Evolutionary conservation across 163 green algal genomes (phyloP).

Genomic region (Prototheca wickerhamii): DNA sequence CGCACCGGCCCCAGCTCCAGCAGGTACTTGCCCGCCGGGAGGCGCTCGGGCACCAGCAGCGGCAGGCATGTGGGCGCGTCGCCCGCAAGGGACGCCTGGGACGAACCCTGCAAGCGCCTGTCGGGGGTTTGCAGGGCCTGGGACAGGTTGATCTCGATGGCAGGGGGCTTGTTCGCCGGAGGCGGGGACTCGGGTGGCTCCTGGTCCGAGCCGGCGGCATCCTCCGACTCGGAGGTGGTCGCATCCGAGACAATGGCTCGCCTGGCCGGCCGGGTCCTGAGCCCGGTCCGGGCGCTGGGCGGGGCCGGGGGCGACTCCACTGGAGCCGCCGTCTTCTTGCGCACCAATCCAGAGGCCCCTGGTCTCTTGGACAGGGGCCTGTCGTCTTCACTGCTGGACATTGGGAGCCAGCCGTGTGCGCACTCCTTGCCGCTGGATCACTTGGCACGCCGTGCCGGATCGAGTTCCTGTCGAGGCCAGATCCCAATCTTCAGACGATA

Average conservation of each 20-base stretch:
- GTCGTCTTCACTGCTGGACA: conserved; percentile 23
- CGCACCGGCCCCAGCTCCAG: conserved; percentile 11
- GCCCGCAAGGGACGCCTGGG: not conserved
- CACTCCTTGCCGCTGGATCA: not conserved
- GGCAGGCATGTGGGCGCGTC: not conserved
- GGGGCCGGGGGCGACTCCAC: not conserved
- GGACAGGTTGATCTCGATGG: too few relatives aligned
- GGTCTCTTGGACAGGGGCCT: conserved; percentile 14
- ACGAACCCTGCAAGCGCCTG: too few relatives aligned
- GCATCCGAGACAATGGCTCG: too few relatives aligned
- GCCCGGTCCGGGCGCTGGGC: not conserved
- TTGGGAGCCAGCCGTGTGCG: not conserved
- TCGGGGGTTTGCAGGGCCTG: not conserved
- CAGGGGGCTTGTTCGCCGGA: too few relatives aligned
- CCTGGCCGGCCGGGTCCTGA: not conserved
- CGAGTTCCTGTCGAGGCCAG: not conserved
- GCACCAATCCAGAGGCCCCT: not conserved
- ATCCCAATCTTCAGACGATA: too few relatives aligned
- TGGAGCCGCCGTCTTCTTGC: not conserved
- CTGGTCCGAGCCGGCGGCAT: too few relatives aligned
- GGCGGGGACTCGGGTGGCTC: too few relatives aligned
- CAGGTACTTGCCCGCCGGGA: conserved; percentile 9
- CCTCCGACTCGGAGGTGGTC: too few relatives aligned
- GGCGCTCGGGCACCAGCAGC: conserved; percentile 16
- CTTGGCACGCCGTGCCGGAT: not conserved